Evolutionary conservation across 495 filamentous ascomycete species (phyloP).

Genomic region (Penicillium paxilli): DNA sequence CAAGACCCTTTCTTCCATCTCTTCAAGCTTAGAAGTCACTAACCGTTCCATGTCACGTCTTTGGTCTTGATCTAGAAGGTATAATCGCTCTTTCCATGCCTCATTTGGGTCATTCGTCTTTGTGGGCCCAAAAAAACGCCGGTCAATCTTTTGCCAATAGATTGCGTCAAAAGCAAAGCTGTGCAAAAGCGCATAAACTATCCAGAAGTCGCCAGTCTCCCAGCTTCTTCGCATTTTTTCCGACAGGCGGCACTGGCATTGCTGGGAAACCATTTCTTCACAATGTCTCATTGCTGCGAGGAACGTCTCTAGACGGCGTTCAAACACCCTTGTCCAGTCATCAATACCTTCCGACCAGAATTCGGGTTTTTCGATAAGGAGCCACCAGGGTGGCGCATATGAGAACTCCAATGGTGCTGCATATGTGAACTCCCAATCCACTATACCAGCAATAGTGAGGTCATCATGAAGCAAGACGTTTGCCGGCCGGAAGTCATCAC

Average conservation of each 20-base stretch:
- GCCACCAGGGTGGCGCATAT: constrained; percentile 43
- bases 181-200: constrained; percentile 14
- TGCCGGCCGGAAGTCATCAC: constrained; percentile 20
- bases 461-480: constrained; percentile 22
- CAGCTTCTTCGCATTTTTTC: constrained; percentile 18
- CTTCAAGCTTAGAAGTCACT: constrained; percentile 1
- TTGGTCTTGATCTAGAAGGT: constrained; percentile 2
- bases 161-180: constrained; percentile 19
- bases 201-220: constrained; percentile 25
- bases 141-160: constrained; percentile 18
- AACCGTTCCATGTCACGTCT: constrained; percentile 4
- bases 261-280: constrained; percentile 16
- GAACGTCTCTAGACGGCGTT: constrained; percentile 14
- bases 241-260: too few species aligned
- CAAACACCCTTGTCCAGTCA: constrained; percentile 8
- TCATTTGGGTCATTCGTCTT: neutral
- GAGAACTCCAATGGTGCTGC: constrained; percentile 36
- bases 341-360: constrained; percentile 29
- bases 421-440: constrained; percentile 47
- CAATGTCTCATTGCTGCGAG: constrained; percentile 9
- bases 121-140: constrained; percentile 14
- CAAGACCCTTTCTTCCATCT: constrained; percentile 3
- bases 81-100: constrained; percentile 4
- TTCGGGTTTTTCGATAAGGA: constrained; percentile 36
- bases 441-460: constrained; percentile 9